Conservation (phyloP, 2,329 filamentous ascomycete species). For the Gremmenia infestans region DNA sequence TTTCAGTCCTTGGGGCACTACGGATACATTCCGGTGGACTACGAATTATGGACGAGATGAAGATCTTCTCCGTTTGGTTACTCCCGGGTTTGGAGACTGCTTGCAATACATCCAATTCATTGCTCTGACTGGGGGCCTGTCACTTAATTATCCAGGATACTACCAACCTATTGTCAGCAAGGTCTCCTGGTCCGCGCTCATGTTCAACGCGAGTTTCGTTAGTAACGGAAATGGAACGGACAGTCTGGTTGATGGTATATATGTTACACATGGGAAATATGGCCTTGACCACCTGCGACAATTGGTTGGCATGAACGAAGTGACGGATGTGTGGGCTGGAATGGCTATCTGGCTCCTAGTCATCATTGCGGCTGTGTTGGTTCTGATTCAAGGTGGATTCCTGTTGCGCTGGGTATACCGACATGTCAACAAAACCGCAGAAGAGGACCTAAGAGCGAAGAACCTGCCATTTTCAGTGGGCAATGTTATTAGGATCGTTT, state of each 20-base stretch:
- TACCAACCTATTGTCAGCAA: constrained; percentile 90
- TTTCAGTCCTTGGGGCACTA: constrained; percentile 89
- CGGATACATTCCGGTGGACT: constrained; percentile 91
- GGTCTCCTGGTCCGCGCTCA: constrained; percentile 79
- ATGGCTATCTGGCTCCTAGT: constrained; percentile 88
- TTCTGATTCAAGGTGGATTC: constrained; percentile 74
- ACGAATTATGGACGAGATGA: constrained; percentile 95
- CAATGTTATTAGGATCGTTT: constrained; percentile 77
- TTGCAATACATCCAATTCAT: constrained; percentile 96
- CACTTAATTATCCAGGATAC: constrained; percentile 85
- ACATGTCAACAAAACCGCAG: constrained; percentile 62
- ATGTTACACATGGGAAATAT: constrained; percentile 70
- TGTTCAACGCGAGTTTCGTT: constrained; percentile 91
- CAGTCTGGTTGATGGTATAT: constrained; percentile 78
- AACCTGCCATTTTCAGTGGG: constrained; percentile 83
- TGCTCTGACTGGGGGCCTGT: constrained; percentile 79
- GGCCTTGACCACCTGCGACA: constrained; percentile 77
- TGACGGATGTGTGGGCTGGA: constrained; percentile 83
- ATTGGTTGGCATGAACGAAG: constrained; percentile 71
- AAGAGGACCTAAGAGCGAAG: constrained; percentile 86
- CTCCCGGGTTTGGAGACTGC: constrained; percentile 93
- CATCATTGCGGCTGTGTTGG: constrained; percentile 62
- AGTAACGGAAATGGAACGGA: constrained; percentile 60
- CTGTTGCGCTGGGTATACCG: constrained; percentile 71
- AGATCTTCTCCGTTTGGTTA: constrained; percentile 85